Evolutionary conservation across 2,329 filamentous ascomycete species (phyloP).

Genomic region (Pezicula neosporulosa): DNA sequence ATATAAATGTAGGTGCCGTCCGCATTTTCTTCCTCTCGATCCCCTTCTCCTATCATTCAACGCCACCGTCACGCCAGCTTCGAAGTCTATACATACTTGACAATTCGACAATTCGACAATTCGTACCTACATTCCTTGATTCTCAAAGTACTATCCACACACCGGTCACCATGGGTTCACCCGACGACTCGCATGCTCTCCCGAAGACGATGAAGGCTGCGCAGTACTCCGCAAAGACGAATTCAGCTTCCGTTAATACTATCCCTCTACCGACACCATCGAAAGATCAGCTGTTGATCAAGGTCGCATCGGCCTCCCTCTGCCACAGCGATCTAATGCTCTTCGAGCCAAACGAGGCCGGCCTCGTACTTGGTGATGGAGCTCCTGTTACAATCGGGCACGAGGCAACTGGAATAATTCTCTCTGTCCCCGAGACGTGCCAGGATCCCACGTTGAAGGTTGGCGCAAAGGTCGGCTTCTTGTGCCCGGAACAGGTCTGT

Average conservation of each 20-base stretch:
- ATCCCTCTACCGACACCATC: conserved; percentile 39
- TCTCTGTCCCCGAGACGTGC: conserved; percentile 8
- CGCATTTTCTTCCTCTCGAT: too few species aligned
- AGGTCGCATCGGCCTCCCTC: conserved; percentile 34
- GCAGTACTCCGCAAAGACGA: conserved; percentile 9
- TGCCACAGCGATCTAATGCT: conserved; percentile 35
- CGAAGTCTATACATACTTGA: too few species aligned
- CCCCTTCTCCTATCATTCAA: too few species aligned
- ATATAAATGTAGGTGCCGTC: too few species aligned
- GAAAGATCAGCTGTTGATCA: conserved; percentile 36
- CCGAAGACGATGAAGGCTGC: conserved; percentile 10
- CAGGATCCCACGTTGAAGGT: conserved; percentile 6
- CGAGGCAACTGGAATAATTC: conserved; percentile 12
- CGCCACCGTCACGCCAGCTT: too few species aligned
- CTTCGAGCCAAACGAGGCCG: conserved; percentile 4
- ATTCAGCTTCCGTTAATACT: conserved; percentile 37
- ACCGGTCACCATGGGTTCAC: neutral
- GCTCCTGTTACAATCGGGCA: conserved; percentile 13
- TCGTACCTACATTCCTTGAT: neutral
- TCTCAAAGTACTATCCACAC: neutral
- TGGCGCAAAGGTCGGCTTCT: conserved; percentile 11
- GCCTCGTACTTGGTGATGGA: conserved; percentile 3
- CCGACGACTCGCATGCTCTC: neutral
- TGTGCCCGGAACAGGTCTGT: conserved; percentile 9
- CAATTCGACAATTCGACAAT: too few species aligned